Percentiles rank a stretch among this genome's conserved stretches.
phyloP scores from a whole-genome alignment of 305 asterid genomes.

The Fraxinus velutina region DNA sequence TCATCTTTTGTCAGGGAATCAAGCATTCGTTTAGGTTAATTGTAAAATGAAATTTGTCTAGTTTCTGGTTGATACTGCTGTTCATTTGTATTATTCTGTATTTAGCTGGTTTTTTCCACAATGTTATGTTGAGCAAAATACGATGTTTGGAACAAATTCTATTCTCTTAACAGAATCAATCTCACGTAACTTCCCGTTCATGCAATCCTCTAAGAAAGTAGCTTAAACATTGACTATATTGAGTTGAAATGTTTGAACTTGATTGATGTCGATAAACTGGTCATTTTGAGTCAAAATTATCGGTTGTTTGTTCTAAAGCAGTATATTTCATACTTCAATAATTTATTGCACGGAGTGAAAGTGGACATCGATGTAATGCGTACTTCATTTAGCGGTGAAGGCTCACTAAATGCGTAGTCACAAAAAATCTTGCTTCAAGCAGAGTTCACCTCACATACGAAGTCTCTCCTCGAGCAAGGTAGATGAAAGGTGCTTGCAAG shows the following conservation, averaged over 20 bases:
- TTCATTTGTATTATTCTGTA: not conserved
- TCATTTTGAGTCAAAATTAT: not conserved
- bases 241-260: not conserved
- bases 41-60: constrained; percentile 3
- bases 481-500: not conserved
- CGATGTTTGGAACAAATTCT: not conserved
- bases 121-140: not conserved
- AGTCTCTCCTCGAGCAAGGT: not conserved
- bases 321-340: not conserved
- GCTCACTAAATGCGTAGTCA: not conserved
- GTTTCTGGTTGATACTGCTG: constrained; percentile 4
- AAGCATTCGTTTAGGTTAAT: constrained; percentile 7
- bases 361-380: not conserved
- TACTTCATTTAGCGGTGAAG: not conserved
- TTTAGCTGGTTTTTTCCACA: not conserved
- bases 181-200: not conserved
- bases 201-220: not conserved
- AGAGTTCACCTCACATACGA: not conserved
- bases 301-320: not conserved
- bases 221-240: not conserved
- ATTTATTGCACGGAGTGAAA: not conserved
- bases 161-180: not conserved
- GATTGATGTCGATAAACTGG: not conserved
- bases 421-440: not conserved
- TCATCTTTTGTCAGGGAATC: not conserved